Conservation (phyloP, 495 filamentous ascomycete genomes). For the Aspergillus sclerotioniger region DNA sequence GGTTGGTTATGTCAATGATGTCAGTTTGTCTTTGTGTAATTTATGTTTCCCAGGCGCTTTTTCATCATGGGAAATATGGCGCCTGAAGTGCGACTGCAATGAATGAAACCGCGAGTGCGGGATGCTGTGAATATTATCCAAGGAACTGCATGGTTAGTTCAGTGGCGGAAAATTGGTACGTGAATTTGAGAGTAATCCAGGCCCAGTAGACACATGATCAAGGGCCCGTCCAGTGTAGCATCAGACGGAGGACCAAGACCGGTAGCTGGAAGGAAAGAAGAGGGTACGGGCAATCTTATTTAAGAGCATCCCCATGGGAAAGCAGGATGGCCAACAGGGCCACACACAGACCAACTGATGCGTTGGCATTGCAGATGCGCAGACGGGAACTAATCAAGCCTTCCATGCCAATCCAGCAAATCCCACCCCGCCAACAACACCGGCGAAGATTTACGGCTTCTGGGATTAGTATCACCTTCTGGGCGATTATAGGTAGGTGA, state of each 20-base stretch:
- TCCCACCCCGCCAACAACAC: constrained; percentile 23
- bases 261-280: too few relatives aligned
- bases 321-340: constrained; percentile 7
- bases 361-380: constrained; percentile 37
- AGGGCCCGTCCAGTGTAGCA: neutral
- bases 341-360: constrained; percentile 40
- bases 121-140: neutral
- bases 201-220: neutral
- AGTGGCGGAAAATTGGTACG: neutral
- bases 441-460: constrained; percentile 12
- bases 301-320: constrained; percentile 4
- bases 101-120: neutral
- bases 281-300: neutral
- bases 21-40: neutral
- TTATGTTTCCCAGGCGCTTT: neutral
- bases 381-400: constrained; percentile 30
- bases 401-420: constrained; percentile 18
- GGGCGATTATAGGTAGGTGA: constrained; percentile 3
- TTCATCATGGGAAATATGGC: neutral
- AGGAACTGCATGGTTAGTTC: neutral
- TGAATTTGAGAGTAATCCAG: neutral
- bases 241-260: neutral
- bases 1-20: neutral
- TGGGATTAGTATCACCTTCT: constrained; percentile 6
- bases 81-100: neutral